Base-by-base conservation (phyloP, 371 early-diverging fungal genomes). In the Phascolomyces articulosus region DNA sequence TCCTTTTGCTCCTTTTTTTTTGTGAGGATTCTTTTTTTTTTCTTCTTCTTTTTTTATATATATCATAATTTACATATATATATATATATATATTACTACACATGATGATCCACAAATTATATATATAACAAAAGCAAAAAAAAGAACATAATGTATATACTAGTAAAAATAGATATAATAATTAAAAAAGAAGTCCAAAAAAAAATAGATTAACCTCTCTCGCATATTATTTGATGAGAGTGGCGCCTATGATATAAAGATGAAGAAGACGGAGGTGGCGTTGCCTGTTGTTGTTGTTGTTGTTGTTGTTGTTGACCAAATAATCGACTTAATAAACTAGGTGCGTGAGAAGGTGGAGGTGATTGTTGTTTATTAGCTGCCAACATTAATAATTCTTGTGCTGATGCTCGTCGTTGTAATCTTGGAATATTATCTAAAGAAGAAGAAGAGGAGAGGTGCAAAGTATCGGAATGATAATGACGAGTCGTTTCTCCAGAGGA, bases 351-450 rank as follows among this genome's bases (percentile, higher is more conserved):
- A 13, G 44, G 44, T 44, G 44, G 21, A 24, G 51, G 23, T 1
- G 11, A n/a, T 51, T 20, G 23, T 49, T 61, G 41, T 21, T 61
- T 40, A n/a, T 21, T 29, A 10, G 44, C 60, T 16, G 38, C 60
- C 8, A 28, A 23, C 41, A 49, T 29, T 10, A 61, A 53, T 29
- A 61, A 47, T 29, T 64, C 64, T 44, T 57, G 64, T 23, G 64
- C 64, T 29, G 64, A 64, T 10, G 63, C 54, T 40, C 63, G 54
- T 40, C 63, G 55, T 40, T 63, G 40, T 4, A 63, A 54, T 21
- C 23, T 34, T 10, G 58, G 23, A 20, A 31, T 26, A 15, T 21
- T 31, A 21, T 40, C 21, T 3, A n/a, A 21, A n/a, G 55, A 27
- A 3, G 34, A 29, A 18, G 53, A 29, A n/a, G 27, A 16, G 18